phyloP scores from a whole-genome alignment of 1,284 basidiomycete species.

The Ganoderma leucocontextum region DNA sequence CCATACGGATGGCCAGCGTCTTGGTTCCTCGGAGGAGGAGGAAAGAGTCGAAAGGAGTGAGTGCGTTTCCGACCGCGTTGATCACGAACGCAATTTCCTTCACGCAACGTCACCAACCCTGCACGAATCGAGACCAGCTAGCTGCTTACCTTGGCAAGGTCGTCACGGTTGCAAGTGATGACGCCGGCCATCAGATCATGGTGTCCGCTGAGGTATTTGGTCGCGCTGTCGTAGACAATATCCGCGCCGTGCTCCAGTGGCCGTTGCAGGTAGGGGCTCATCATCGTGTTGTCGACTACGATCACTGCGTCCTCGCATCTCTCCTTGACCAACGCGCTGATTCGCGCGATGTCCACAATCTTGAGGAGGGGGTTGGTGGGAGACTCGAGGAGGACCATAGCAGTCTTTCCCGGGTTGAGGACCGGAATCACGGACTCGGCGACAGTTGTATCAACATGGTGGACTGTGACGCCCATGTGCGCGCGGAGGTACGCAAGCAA shows the following conservation, averaged over 20 bases:
- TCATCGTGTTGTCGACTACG: conserved; percentile 99
- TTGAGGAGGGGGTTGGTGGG: conserved; percentile 98
- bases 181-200: conserved; percentile 99
- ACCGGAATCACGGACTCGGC: conserved; percentile 69
- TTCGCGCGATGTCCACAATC: conserved; percentile 89
- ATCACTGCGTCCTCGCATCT: conserved; percentile 84
- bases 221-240: conserved; percentile 97
- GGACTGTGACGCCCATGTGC: conserved; percentile 89
- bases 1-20: conserved; percentile 97
- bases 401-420: conserved; percentile 76
- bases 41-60: conserved; percentile 97
- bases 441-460: conserved; percentile 94
- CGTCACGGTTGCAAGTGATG: conserved; percentile 91
- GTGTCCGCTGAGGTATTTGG: conserved; percentile 98
- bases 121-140: neutral
- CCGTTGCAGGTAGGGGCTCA: conserved; percentile 98
- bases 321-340: conserved; percentile 84
- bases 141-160: conserved; percentile 78
- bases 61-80: conserved; percentile 97
- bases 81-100: conserved; percentile 92
- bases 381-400: conserved; percentile 96
- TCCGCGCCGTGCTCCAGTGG: conserved; percentile 97
- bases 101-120: conserved; percentile 14
- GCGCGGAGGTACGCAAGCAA: conserved; percentile 91
- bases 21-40: conserved; percentile 96